Percentiles rank a stretch among this genome's conserved stretches.
These are phyloP conservation scores for Capsella rubella DNA, from an alignment of 441 rosid genomes.

Conservation along the genomic window DNA sequence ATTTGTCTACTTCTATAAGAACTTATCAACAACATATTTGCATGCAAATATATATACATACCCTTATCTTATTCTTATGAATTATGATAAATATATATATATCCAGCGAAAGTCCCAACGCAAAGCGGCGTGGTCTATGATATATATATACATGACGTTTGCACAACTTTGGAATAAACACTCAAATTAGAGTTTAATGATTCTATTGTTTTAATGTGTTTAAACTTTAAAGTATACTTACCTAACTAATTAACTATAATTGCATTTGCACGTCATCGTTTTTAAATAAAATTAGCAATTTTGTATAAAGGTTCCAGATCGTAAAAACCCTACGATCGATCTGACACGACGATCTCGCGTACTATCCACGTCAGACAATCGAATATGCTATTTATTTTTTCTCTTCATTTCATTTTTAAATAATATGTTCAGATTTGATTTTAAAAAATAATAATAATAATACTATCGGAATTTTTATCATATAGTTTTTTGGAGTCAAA, in stretches of 20 bases:
- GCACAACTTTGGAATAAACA: background rate
- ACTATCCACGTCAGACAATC: conserved; percentile 41
- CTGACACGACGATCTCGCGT: conserved; percentile 40
- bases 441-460: too few relatives aligned
- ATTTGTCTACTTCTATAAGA: too few relatives aligned
- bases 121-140: conserved; percentile 24
- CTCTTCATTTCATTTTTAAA: background rate
- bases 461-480: background rate
- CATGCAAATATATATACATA: too few relatives aligned
- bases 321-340: background rate
- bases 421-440: too few relatives aligned
- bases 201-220: conserved; percentile 3
- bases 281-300: conserved; percentile 1
- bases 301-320: conserved; percentile 15
- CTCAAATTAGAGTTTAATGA: conserved; percentile 26
- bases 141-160: conserved; percentile 15
- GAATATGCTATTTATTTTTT: conserved; percentile 12
- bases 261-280: conserved; percentile 12
- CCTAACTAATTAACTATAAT: background rate
- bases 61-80: too few relatives aligned
- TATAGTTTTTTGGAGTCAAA: conserved; percentile 34
- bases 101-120: conserved; percentile 24
- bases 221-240: background rate
- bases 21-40: too few relatives aligned
- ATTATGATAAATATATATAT: background rate